These are phyloP conservation scores for Pseudogymnoascus sp. DNA, from an alignment of 2,329 filamentous ascomycete species.

Conservation along the genomic window DNA sequence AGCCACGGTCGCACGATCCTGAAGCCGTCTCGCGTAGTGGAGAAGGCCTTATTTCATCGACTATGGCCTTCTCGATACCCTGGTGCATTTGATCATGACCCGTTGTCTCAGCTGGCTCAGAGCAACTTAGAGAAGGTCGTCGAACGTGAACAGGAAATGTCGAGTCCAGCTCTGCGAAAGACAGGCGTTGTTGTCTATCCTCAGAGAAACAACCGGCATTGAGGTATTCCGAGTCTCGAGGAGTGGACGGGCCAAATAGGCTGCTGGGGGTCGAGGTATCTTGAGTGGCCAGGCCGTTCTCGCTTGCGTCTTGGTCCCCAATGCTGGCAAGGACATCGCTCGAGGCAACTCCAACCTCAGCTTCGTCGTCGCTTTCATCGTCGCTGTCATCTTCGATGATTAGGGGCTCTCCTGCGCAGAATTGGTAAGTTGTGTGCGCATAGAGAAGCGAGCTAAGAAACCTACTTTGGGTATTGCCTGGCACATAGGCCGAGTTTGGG, in stretches of 20 bases:
- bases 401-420: neutral
- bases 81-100: neutral
- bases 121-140: neutral
- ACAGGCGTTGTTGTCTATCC: neutral
- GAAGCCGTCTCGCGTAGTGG: too few relatives aligned
- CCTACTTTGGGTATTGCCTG: neutral
- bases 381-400: constrained; percentile 7
- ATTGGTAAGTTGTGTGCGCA: neutral
- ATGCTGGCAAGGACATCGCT: too few relatives aligned
- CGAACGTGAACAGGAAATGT: neutral
- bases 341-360: too few relatives aligned
- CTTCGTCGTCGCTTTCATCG: too few relatives aligned
- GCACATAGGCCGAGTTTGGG: neutral
- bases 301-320: too few relatives aligned
- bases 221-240: neutral
- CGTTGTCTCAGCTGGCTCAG: too few relatives aligned
- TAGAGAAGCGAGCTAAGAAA: neutral
- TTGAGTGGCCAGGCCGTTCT: too few relatives aligned
- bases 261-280: too few relatives aligned
- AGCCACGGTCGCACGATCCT: too few relatives aligned
- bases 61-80: neutral
- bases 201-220: neutral
- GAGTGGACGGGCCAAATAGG: neutral
- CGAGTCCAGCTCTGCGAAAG: neutral
- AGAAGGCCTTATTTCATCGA: neutral